Percentiles rank a stretch among this genome's conserved stretches.
phyloP scores from a whole-genome alignment of 2,329 filamentous ascomycete species.

The Penicillium sp. region DNA sequence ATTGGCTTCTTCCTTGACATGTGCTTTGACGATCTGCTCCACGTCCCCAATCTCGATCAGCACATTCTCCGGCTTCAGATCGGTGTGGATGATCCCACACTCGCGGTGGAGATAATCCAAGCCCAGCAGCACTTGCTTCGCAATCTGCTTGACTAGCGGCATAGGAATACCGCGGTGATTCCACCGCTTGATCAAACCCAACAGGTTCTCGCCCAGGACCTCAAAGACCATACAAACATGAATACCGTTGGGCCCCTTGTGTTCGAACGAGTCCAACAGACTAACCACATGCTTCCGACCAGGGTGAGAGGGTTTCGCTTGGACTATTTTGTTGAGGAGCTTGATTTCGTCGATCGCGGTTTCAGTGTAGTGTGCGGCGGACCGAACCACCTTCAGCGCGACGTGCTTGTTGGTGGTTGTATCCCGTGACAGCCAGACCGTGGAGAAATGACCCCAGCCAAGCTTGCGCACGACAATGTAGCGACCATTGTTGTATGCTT shows the following conservation, averaged over 20 bases:
- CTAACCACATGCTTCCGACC: constrained; percentile 95
- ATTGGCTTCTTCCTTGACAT: constrained; percentile 70
- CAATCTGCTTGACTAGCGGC: constrained; percentile 96
- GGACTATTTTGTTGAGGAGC: constrained; percentile 91
- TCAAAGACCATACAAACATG: constrained; percentile 99
- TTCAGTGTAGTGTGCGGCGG: constrained; percentile 96
- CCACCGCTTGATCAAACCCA: constrained; percentile 97
- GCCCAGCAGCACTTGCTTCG: constrained; percentile 92
- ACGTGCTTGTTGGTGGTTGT: constrained; percentile 90
- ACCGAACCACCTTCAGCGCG: constrained; percentile 95
- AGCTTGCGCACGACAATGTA: constrained; percentile 96
- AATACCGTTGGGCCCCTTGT: constrained; percentile 92
- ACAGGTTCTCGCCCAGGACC: constrained; percentile 88
- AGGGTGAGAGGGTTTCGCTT: constrained; percentile 90
- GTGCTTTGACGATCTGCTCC: constrained; percentile 95
- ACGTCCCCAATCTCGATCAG: constrained; percentile 98
- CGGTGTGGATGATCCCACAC: constrained; percentile 98
- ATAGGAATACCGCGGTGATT: constrained; percentile 97
- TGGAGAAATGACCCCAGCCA: constrained; percentile 99
- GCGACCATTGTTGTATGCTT: constrained; percentile 95
- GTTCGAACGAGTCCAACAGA: constrained; percentile 93
- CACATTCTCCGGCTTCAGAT: constrained; percentile 96
- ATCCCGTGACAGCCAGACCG: constrained; percentile 81
- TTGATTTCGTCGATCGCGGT: constrained; percentile 99
- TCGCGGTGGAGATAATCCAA: constrained; percentile 96